Evolutionary conservation across 225 moss, liverwort and hornwort species (phyloP).

Genomic region (Thuidium tamariscinum): DNA sequence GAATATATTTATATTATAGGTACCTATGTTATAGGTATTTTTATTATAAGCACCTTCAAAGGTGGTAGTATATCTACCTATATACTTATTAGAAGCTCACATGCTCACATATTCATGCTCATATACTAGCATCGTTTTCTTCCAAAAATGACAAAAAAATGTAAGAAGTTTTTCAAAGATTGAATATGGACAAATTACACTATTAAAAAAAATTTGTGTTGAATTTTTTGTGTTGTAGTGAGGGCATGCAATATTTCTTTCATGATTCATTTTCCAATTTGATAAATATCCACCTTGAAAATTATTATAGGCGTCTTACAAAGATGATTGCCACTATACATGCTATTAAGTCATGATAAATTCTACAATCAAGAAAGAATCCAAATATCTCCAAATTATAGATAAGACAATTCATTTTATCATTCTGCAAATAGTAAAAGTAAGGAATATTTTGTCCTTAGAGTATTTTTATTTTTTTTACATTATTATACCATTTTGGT

Average conservation of each 20-base stretch:
- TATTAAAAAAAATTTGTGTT: background rate
- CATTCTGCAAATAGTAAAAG: background rate
- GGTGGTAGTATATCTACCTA: no score
- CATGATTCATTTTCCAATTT: background rate
- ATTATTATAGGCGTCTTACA: background rate
- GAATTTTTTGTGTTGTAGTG: no score
- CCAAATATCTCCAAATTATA: background rate
- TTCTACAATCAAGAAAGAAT: background rate
- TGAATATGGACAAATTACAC: background rate
- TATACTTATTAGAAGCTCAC: no score
- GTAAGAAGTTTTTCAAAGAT: no score
- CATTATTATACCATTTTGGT: background rate
- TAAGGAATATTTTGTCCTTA: no score
- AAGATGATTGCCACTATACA: background rate
- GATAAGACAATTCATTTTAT: background rate
- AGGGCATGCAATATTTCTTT: background rate
- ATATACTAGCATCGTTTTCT: background rate
- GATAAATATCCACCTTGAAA: accelerated
- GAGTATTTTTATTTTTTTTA: background rate
- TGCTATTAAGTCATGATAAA: background rate
- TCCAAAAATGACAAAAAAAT: background rate
- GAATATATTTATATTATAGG: no score
- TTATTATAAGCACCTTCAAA: no score
- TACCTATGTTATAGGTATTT: no score
- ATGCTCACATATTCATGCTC: no score